phyloP scores from a whole-genome alignment of 2,329 filamentous ascomycete species.

The Aureobasidium sp. region DNA sequence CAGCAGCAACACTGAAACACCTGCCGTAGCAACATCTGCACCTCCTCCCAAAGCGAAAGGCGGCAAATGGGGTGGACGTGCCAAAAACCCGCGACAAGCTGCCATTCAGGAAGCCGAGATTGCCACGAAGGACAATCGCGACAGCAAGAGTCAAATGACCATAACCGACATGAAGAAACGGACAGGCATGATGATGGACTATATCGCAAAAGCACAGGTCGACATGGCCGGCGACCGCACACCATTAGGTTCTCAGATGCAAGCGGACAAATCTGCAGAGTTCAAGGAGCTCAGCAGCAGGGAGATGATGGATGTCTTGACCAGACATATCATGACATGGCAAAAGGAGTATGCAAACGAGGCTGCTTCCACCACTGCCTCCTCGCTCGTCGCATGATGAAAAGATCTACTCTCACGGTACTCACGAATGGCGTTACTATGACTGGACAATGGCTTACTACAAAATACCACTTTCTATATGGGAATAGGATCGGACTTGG shows the following conservation, averaged over 20 bases:
- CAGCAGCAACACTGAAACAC: conserved; percentile 29
- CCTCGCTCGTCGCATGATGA: neutral
- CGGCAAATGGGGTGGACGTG: conserved; percentile 20
- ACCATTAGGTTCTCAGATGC: conserved; percentile 24
- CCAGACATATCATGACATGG: conserved; percentile 75
- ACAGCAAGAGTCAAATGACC: conserved; percentile 20
- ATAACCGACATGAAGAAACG: conserved; percentile 46
- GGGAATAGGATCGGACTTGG: neutral
- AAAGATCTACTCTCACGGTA: neutral
- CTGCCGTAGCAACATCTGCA: conserved; percentile 26
- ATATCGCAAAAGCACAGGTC: conserved; percentile 80
- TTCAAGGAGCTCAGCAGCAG: conserved; percentile 72
- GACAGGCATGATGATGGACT: conserved; percentile 77
- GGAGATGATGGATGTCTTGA: conserved; percentile 87
- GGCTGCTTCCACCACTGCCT: neutral
- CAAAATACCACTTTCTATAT: neutral
- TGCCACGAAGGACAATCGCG: conserved; percentile 13
- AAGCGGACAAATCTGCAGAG: conserved; percentile 52
- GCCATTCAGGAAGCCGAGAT: conserved; percentile 23
- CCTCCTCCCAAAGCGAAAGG: conserved; percentile 27
- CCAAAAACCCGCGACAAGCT: conserved; percentile 22
- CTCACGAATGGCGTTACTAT: neutral
- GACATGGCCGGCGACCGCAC: conserved; percentile 64
- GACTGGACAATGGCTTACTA: neutral
- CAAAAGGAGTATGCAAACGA: conserved; percentile 54